These are phyloP conservation scores for Sicyos edulis DNA, from an alignment of 306 rosid species.

Conservation along the genomic window DNA sequence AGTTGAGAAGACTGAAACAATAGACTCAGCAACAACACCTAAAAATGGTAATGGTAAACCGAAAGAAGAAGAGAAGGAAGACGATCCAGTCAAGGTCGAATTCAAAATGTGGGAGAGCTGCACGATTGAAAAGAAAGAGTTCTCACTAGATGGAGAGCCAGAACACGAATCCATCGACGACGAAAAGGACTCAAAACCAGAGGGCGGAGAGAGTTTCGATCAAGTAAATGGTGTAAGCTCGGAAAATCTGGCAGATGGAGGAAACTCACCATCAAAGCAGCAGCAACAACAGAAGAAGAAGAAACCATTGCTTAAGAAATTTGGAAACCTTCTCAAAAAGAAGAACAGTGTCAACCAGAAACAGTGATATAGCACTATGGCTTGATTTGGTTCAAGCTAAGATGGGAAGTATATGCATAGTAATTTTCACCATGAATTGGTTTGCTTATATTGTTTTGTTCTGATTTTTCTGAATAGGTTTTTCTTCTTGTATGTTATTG, in stretches of 20 bases:
- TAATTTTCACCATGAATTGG: conserved; percentile 29
- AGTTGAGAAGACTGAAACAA: conserved; percentile 21
- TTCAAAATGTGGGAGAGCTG: conserved; percentile 50
- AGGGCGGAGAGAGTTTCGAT: conserved; percentile 48
- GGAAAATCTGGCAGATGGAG: conserved; percentile 40
- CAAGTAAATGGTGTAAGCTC: conserved; percentile 45
- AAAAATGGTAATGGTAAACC: conserved; percentile 32
- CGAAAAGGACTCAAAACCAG: conserved; percentile 48
- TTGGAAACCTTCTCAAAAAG: conserved; percentile 92
- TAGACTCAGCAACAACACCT: conserved; percentile 30
- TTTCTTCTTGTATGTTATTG: conserved; percentile 28
- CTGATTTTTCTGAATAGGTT: conserved; percentile 51
- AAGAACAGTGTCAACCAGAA: conserved; percentile 60
- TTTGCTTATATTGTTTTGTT: conserved; percentile 25
- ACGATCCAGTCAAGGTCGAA: conserved; percentile 50
- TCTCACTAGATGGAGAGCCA: conserved; percentile 67
- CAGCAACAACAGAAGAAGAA: conserved; percentile 75
- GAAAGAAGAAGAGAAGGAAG: conserved; percentile 38
- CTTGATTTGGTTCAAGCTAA: not conserved
- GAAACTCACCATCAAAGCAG: conserved; percentile 57
- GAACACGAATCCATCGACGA: conserved; percentile 55
- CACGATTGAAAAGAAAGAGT: conserved; percentile 6
- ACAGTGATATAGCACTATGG: conserved; percentile 34
- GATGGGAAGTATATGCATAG: conserved; percentile 43
- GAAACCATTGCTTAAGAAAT: conserved; percentile 79